Evolutionary conservation across 768 basidiomycete species (phyloP).

Genomic region (Trametes villosa): DNA sequence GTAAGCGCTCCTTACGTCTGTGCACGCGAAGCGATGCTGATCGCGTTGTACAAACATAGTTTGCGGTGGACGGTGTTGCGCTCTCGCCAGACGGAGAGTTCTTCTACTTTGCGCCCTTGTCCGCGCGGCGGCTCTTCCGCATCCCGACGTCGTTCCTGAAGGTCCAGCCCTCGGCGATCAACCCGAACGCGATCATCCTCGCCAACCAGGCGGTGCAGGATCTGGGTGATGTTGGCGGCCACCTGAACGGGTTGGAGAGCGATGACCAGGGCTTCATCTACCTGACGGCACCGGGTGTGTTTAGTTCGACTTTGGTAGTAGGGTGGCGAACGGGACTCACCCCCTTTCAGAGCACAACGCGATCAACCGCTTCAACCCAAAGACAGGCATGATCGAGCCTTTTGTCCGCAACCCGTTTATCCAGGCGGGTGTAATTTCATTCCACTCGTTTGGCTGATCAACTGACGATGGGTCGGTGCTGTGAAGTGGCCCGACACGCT

Average conservation of each 20-base stretch:
- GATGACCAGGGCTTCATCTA: constrained; percentile 27
- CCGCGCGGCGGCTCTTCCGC: constrained; percentile 24
- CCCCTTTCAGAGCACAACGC: constrained; percentile 25
- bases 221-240: constrained; percentile 22
- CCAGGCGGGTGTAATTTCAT: constrained; percentile 6
- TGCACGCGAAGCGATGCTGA: not conserved
- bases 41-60: not conserved
- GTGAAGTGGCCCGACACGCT: constrained; percentile 25
- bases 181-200: constrained; percentile 19
- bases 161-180: constrained; percentile 22
- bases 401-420: constrained; percentile 27
- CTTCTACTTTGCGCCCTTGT: constrained; percentile 23
- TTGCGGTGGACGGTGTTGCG: constrained; percentile 26
- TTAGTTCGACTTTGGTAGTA: not conserved
- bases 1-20: not conserved
- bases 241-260: constrained; percentile 25
- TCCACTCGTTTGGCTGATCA: not conserved
- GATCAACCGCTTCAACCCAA: constrained; percentile 24
- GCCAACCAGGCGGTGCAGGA: constrained; percentile 22
- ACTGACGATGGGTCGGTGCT: too few relatives aligned
- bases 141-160: constrained; percentile 26
- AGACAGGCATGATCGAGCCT: constrained; percentile 23
- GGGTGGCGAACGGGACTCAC: not conserved
- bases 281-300: constrained; percentile 21
- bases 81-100: constrained; percentile 26